Base-by-base conservation (phyloP, 495 filamentous ascomycete species). In the Penicillium silybi region DNA sequence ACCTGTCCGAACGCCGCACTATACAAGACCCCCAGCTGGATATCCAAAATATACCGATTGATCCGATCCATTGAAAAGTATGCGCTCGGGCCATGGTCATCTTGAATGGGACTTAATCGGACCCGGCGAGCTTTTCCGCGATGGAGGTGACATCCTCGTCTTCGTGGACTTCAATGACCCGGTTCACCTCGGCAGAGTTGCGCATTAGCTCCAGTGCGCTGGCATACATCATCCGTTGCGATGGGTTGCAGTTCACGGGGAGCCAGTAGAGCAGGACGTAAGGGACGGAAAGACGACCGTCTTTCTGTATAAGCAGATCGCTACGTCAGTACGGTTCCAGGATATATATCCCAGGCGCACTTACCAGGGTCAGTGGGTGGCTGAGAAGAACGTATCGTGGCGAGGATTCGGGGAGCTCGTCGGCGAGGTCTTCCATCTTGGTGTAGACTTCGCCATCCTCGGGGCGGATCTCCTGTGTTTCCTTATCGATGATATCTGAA, bases 221-320 rank as follows among this genome's bases (percentile, higher is more conserved):
- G 16, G 93, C 93, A 71, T 98, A 98, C 72, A 90, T 79, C 93
- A 97, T 97, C 44, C 88, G 84, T 63, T 85, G 68, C 54, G 86
- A 86, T 53, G 75, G 79, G 67, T 93, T 95, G 73, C 88, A 91
- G 41, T 92, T 96, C 41, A 82, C 85, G 16, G 93, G 93, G 42
- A 97, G 80, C 69, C 92, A 96, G 74, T 91, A 96, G 34, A 98
- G 73, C 64, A 98, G 81, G 38, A 96, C 90, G 67, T 97, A 98
- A 20, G 92, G 93, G 22, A 87, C 84, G 0, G 85, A 74, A 18
- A 79, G 69, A 23, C 86, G 73, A 38, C 86, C 86, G 22, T 80
- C 84, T 15, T 74, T 68, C 83, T 86, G 46, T 34, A 40, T 46
- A 20, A 17, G 15, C 22, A 37, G 11, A 38, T 29, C 44, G 16